phyloP scores from a whole-genome alignment of 1,284 basidiomycete genomes.

The Ganoderma boninense region DNA sequence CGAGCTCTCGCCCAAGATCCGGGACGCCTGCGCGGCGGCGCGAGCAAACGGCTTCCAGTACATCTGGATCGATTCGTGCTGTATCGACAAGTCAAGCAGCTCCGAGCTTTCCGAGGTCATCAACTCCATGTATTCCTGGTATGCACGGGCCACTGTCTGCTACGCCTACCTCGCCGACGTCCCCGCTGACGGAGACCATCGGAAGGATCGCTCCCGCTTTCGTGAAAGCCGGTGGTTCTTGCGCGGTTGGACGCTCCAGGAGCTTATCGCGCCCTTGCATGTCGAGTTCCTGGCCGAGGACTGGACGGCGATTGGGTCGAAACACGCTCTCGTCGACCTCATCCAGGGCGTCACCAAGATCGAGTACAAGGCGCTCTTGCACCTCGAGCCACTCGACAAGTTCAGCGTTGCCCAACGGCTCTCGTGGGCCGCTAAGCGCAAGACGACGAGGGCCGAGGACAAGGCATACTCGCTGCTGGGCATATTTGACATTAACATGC shows the following conservation, averaged over 20 bases:
- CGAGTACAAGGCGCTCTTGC: background rate
- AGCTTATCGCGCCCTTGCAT: background rate
- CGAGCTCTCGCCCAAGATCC: constrained; percentile 1
- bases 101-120: background rate
- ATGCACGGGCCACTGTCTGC: background rate
- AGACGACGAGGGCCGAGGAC: background rate
- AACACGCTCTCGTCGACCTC: background rate
- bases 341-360: background rate
- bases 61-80: constrained; percentile 1
- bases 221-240: background rate
- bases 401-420: background rate
- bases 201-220: background rate
- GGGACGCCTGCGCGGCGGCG: background rate
- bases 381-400: background rate
- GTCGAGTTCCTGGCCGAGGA: background rate
- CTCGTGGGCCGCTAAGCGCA: background rate
- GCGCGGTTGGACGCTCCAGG: background rate
- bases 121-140: background rate
- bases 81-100: background rate
- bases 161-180: constrained; percentile 2
- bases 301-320: background rate
- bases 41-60: background rate
- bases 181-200: background rate
- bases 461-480: background rate
- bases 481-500: background rate